Percentiles rank a stretch among this genome's conserved stretches.
These are phyloP conservation scores for Raffaelea ambrosiae DNA, from an alignment of 2,329 filamentous ascomycete genomes.

Conservation along the genomic window DNA sequence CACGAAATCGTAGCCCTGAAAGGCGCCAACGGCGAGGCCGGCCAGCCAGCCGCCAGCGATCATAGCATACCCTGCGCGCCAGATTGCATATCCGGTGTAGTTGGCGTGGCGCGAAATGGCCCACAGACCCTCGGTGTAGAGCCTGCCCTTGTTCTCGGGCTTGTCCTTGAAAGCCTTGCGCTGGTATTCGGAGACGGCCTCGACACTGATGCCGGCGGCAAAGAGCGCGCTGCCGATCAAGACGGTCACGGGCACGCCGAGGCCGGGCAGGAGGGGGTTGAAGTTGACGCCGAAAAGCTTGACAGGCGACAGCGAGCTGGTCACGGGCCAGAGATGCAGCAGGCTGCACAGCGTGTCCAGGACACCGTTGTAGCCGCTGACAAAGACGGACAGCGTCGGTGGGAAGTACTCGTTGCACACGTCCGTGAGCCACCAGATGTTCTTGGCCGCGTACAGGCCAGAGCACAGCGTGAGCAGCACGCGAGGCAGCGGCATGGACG, in stretches of 20 bases:
- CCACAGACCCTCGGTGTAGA: constrained; percentile 30
- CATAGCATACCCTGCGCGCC: constrained; percentile 24
- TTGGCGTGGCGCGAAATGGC: constrained; percentile 30
- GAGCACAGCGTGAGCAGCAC: constrained; percentile 45
- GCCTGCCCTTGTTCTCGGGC: constrained; percentile 26
- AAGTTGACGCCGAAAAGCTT: constrained; percentile 15
- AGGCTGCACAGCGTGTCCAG: constrained; percentile 48
- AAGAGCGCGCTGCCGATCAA: constrained; percentile 42
- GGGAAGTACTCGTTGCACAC: constrained; percentile 43
- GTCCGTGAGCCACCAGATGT: constrained; percentile 42
- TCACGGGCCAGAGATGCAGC: constrained; percentile 39
- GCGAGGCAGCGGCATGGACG: constrained; percentile 36
- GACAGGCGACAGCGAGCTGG: constrained; percentile 25
- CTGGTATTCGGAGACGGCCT: constrained; percentile 49
- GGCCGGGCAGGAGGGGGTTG: constrained; percentile 21
- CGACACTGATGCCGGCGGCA: constrained; percentile 40
- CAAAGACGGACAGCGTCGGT: constrained; percentile 27
- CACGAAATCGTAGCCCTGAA: constrained; percentile 23
- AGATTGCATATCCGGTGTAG: constrained; percentile 29
- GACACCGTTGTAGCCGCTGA: constrained; percentile 44
- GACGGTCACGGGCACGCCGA: constrained; percentile 22
- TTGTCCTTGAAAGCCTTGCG: constrained; percentile 32
- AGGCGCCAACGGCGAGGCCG: constrained; percentile 19
- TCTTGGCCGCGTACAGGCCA: constrained; percentile 42
- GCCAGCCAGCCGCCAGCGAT: constrained; percentile 26